Conservation (phyloP, 31 red algal species). For the Endocladia muricata region DNA sequence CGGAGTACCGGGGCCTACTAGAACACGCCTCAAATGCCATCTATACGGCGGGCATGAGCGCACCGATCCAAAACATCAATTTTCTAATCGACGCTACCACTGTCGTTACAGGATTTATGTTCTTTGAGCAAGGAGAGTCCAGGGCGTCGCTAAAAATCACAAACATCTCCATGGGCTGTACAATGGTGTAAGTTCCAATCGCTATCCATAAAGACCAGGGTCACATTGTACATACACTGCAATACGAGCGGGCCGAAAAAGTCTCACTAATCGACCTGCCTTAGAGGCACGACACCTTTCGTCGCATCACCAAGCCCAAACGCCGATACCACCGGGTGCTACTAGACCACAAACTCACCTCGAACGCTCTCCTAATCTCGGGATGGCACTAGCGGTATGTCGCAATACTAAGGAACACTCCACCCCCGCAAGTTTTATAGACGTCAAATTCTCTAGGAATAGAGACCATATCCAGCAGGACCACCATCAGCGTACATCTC, state of each 20-base stretch:
- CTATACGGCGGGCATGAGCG: not conserved
- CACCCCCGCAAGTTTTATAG: slow-evolving; percentile 30
- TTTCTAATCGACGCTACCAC: slow-evolving; percentile 1
- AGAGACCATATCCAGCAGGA: not conserved
- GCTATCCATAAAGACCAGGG: slow-evolving; percentile 2
- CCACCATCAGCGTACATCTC: slow-evolving; percentile 17
- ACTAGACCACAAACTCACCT: not conserved
- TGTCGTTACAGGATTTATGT: slow-evolving; percentile 10
- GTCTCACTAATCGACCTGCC: slow-evolving; percentile 3
- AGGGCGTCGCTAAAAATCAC: not conserved
- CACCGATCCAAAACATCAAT: not conserved
- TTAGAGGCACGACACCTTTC: slow-evolving; percentile 1
- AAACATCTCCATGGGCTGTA: not conserved
- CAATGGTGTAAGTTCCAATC: not conserved
- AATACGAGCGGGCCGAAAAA: slow-evolving; percentile 1
- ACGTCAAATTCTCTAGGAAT: slow-evolving; percentile 30
- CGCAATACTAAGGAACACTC: not conserved
- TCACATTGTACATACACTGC: slow-evolving; percentile 3
- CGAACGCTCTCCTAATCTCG: slow-evolving; percentile 1
- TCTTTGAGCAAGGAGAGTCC: slow-evolving; percentile 32
- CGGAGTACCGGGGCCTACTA: too few relatives aligned
- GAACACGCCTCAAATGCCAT: too few relatives aligned
- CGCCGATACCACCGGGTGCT: slow-evolving; percentile 19
- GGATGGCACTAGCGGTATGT: not conserved
- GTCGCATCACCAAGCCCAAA: not conserved